A percentile compares a stretch with the other conserved stretches of the same genome.
Evolutionary conservation across 257 asterid species (phyloP).

Genomic region (Forsythia viridissima): DNA sequence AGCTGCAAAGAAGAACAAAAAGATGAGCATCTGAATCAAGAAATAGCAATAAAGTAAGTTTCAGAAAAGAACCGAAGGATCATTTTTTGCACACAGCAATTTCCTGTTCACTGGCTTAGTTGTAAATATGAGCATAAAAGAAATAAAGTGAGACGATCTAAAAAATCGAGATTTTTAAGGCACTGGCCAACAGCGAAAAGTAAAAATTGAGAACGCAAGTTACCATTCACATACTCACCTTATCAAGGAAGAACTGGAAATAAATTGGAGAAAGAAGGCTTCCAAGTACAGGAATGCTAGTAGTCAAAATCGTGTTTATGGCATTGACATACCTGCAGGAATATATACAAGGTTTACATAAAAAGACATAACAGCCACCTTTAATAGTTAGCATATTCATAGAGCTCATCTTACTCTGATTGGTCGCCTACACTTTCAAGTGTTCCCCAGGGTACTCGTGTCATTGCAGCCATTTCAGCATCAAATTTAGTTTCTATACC

Average conservation of each 20-base stretch:
- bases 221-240: slow-evolving; percentile 32
- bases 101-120: not conserved
- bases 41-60: slow-evolving; percentile 9
- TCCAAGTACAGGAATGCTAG: slow-evolving; percentile 97
- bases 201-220: not conserved
- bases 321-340: slow-evolving; percentile 89
- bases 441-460: slow-evolving; percentile 97
- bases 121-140: not conserved
- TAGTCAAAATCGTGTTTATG: slow-evolving; percentile 72
- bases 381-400: slow-evolving; percentile 20
- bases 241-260: slow-evolving; percentile 95
- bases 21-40: slow-evolving; percentile 13
- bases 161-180: not conserved
- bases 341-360: slow-evolving; percentile 31
- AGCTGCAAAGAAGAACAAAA: slow-evolving; percentile 57
- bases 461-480: slow-evolving; percentile 94
- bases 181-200: not conserved
- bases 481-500: slow-evolving; percentile 97
- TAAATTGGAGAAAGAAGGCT: slow-evolving; percentile 87
- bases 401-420: slow-evolving; percentile 70
- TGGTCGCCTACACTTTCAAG: slow-evolving; percentile 99
- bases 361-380: slow-evolving; percentile 3
- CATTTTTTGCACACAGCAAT: not conserved
- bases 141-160: not conserved
- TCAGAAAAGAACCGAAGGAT: not conserved